phyloP scores from a whole-genome alignment of 2,329 filamentous ascomycete genomes.

The Parafenestella ontariensis region DNA sequence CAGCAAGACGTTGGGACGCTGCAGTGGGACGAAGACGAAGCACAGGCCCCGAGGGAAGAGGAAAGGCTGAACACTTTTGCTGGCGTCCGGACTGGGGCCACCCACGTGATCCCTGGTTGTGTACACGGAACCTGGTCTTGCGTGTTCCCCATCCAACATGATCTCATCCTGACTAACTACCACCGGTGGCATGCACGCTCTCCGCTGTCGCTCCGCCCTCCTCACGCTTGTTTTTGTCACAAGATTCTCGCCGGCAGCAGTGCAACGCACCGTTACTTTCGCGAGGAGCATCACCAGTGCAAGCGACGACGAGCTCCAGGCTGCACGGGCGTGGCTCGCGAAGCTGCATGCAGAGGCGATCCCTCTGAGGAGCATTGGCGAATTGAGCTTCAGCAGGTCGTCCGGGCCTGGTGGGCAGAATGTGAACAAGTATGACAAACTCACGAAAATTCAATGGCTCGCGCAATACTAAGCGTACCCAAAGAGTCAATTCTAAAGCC shows the following conservation, averaged over 20 bases:
- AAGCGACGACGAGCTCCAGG: constrained; percentile 41
- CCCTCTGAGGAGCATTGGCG: constrained; percentile 60
- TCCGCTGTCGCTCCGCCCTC: constrained; percentile 7
- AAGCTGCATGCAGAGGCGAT: constrained; percentile 62
- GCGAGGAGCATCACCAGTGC: constrained; percentile 5
- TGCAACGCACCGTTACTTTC: background rate
- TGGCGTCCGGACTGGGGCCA: constrained; percentile 1
- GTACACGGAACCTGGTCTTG: background rate
- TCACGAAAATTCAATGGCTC: constrained; percentile 16
- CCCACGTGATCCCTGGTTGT: constrained; percentile 11
- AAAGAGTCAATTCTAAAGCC: constrained; percentile 71
- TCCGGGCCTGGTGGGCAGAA: constrained; percentile 72
- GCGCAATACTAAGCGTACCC: constrained; percentile 47
- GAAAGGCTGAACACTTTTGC: constrained; percentile 14
- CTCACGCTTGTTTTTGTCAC: constrained; percentile 9
- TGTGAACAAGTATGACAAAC: constrained; percentile 66
- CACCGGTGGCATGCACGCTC: background rate
- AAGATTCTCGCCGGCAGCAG: constrained; percentile 10
- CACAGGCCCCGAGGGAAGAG: constrained; percentile 12
- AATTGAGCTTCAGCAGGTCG: constrained; percentile 68
- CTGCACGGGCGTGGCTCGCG: constrained; percentile 65
- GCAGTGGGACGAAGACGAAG: constrained; percentile 11
- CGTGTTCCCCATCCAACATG: constrained; percentile 1
- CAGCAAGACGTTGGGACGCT: constrained; percentile 27
- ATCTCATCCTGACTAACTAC: constrained; percentile 20